A percentile compares a stretch with the other conserved stretches of the same genome.
Evolutionary conservation across 1,139 yeast species (phyloP).

Genomic region (Meyerozyma smithsonii): DNA sequence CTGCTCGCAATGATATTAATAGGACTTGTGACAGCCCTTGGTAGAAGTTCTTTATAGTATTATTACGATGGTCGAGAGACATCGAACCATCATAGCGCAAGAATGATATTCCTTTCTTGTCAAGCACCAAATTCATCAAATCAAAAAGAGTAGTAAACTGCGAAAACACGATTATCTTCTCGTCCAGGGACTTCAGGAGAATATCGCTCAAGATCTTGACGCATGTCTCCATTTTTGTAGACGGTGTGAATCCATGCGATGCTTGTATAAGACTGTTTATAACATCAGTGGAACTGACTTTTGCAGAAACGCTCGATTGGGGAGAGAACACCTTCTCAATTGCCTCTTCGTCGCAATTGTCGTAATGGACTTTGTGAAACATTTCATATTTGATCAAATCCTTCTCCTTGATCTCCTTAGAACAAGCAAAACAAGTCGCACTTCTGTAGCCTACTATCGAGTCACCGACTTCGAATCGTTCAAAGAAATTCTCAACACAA

Average conservation of each 20-base stretch:
- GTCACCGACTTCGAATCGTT: constrained; percentile 33
- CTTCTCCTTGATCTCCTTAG: constrained; percentile 31
- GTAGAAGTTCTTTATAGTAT: constrained; percentile 59
- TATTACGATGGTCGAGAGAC: constrained; percentile 62
- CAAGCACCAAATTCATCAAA: constrained; percentile 55
- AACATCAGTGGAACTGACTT: constrained; percentile 16
- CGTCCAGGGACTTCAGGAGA: constrained; percentile 38
- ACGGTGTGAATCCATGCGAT: constrained; percentile 35
- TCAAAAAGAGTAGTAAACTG: constrained; percentile 81
- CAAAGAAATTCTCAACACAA: constrained; percentile 53
- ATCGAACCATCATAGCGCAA: constrained; percentile 80
- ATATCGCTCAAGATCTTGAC: constrained; percentile 43
- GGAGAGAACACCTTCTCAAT: constrained; percentile 9
- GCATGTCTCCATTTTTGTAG: constrained; percentile 54
- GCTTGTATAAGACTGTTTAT: constrained; percentile 24
- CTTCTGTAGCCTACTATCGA: constrained; percentile 28
- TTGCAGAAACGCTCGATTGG: not conserved
- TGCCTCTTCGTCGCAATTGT: constrained; percentile 13
- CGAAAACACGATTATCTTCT: constrained; percentile 73
- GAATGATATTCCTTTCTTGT: constrained; percentile 40
- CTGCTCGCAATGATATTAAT: constrained; percentile 79
- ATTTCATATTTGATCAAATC: constrained; percentile 47
- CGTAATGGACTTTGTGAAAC: constrained; percentile 43
- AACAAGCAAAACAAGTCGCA: constrained; percentile 55
- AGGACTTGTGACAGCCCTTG: constrained; percentile 49